Base-by-base conservation (phyloP, 768 basidiomycete species). In the Lactifluus echinatus region DNA sequence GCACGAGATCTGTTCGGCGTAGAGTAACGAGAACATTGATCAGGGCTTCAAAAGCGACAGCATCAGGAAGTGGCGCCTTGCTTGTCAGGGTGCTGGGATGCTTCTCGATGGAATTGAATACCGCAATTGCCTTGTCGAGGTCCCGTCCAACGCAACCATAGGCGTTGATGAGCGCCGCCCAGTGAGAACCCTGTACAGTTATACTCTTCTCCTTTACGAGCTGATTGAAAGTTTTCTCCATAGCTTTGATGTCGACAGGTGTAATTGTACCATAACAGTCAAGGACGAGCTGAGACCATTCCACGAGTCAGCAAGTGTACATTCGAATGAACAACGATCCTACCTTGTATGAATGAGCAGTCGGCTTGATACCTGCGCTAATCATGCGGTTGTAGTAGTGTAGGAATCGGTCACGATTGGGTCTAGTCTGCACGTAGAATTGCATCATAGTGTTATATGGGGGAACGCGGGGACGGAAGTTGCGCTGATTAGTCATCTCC, bases 401-500 rank as follows among this genome's bases (percentile, higher is more conserved):
- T 26, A 97, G 71, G 17, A 86, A 89, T 46, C 83, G 79, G 26
- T 78, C 79, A 51, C 93, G 81, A 61, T 90, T 85, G 1, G 93
- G 95, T 69, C 88, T 89, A n/a, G 88, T 93, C 54, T 85, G 82
- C 48, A 87, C 85, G 72, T 92, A 93, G 65, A 95, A 76, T 69
- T 99, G 96, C 82, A 99, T 97, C 93, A 99, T 96, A 33, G 88
- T 93, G 73, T 99, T 99, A 78, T 85, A 99, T 0, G 95, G 95
- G 19, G 95, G 96, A 1, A 96, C 84, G 7, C 93, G 78, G 8
- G 94, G 86, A 72, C 78, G 86, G 77, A 93, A 97, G 63, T 85
- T 86, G 34, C 71, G 74, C 57, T 82, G 76, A 43, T 70, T 62
- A 0, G 75, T 69, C 96, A 99, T 98, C 74, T 97, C 93, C 54